Base-by-base conservation (phyloP, 768 basidiomycete species). In the Saitozyma podzolica region DNA sequence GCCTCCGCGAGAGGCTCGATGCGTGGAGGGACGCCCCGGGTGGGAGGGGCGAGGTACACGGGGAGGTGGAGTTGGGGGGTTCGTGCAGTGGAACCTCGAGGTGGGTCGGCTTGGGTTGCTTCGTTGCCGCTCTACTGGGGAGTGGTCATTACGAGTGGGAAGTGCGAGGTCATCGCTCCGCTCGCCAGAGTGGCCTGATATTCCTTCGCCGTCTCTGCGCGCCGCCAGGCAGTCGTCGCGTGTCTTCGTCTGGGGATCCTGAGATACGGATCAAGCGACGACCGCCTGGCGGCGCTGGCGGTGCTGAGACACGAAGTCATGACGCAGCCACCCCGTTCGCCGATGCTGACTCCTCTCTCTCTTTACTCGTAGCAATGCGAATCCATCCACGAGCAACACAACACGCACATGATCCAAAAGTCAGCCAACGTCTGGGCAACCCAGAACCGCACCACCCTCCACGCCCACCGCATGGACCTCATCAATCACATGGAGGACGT, bases 1-100 rank as follows among this genome's bases (percentile, higher is more conserved):
- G 74, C 3, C 68, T 82, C 50, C 62, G 71, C 41, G 73, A 78
- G 43, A 71, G 82, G 6, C 65, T 83, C 37, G 66, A 68, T 9
- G 70, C 64, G 20, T 82, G 80, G 76, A 59, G 68, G 45, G 65
- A 73, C 48, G 73, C 81, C n/a, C 81, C 81, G 8, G 69, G 79
- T 10, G 78, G 77, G 10, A 49, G 77, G 9, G 77, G 77, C 6
- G 65, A 73, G 40, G 43, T 70, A 5, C 63, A 69, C 9, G 77
- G 74, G 2, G 77, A 78, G 56, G 59, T 78, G 8, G 75, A 80
- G 48, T 70, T 76, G 29, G 74, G 74, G 70, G 69, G 11, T 82
- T 81, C 65, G 73, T 73, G 17, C 53, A 59, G 43, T 80, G 74
- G 75, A 81, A 80, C 62, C 55, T 69, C 5, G 76, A 81, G 67